Evolutionary conservation across 2,329 filamentous ascomycete genomes (phyloP), one percentile per base, ranked within the genome.

Genomic region (Aspergillus udagawae): DNA sequence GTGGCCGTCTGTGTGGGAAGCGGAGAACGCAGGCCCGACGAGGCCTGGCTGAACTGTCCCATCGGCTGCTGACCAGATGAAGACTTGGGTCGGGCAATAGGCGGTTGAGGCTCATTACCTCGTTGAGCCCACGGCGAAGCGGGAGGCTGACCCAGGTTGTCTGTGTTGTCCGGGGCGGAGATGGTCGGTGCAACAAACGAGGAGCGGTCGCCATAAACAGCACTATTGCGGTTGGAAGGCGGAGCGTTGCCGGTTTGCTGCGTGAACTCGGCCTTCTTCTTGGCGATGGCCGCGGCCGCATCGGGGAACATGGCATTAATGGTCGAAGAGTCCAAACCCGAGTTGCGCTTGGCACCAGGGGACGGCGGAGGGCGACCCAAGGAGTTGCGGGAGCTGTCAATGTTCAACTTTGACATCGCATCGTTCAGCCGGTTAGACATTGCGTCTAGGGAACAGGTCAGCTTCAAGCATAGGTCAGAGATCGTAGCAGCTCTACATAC

Each of bases 261-360:
- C 20, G 92, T 95, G 71, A 95, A 97, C 73, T 97, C 95, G 57
- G 92, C 93, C 80, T 97, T 97, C 76, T 99, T 93, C 60, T 94
- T 96, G 27, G 93, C 93, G 73, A 99, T 97, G n/a, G 94, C 94
- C 45, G 93, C 93, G 14, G 94, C 94, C 48, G 94, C 94, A 79
- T 99, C 94, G 6, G 94, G 94, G 74, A 99, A 99, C 94, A 99
- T 97, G 68, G 91, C 92, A 76, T 96, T 96, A 76, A 99, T 97
- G 25, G 91, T 95, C 32, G 88, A 91, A 4, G 91, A 83, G 72
- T 97, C 93, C 56, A 99, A 86, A n/a, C 89, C 92, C 49, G 94
- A 97, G 73, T 96, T 94, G 65, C 94, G 88, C 80, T 97, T 97
- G 52, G 87, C 85, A 52, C 88, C 83, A 12, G 91, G 86, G 51